These are phyloP conservation scores for Rutstroemia sydowiana DNA, from an alignment of 2,329 filamentous ascomycete species.

Conservation along the genomic window DNA sequence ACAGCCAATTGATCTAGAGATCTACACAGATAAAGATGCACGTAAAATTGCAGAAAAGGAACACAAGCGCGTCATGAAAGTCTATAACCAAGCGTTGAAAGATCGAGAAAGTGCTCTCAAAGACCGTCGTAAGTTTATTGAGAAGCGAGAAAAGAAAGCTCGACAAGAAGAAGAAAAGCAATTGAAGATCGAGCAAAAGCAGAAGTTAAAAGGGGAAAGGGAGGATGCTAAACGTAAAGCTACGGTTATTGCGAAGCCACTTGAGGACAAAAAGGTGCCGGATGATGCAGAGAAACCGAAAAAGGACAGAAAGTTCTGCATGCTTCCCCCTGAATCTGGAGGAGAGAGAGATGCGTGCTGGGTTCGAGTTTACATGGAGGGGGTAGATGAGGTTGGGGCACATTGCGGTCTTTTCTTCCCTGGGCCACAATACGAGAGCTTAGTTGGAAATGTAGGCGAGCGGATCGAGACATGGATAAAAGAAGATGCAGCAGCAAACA, in stretches of 20 bases:
- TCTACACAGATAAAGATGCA: conserved; percentile 55
- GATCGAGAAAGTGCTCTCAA: conserved; percentile 56
- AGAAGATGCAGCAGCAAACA: conserved; percentile 42
- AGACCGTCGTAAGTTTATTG: conserved; percentile 52
- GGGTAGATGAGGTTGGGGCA: conserved; percentile 76
- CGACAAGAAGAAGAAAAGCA: conserved; percentile 34
- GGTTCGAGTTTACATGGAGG: conserved; percentile 73
- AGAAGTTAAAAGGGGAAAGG: conserved; percentile 29
- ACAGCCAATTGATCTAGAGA: conserved; percentile 46
- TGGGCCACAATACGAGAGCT: conserved; percentile 62
- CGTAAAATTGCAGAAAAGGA: conserved; percentile 65
- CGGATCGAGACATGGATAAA: conserved; percentile 63
- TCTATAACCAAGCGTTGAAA: conserved; percentile 60
- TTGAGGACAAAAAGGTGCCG: conserved; percentile 25
- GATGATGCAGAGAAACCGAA: conserved; percentile 23
- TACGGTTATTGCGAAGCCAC: conserved; percentile 18
- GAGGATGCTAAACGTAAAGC: conserved; percentile 25
- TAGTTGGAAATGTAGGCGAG: conserved; percentile 69
- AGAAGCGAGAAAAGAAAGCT: conserved; percentile 42
- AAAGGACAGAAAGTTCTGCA: conserved; percentile 62
- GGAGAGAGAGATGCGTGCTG: conserved; percentile 62
- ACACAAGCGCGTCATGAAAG: conserved; percentile 52
- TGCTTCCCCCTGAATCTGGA: conserved; percentile 50
- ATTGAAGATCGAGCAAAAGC: conserved; percentile 28
- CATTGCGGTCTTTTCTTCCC: conserved; percentile 76